Percentiles rank a stretch among this genome's conserved stretches.
Conservation (phyloP, 805 yeast genomes). For the Wickerhamomyces alni region DNA sequence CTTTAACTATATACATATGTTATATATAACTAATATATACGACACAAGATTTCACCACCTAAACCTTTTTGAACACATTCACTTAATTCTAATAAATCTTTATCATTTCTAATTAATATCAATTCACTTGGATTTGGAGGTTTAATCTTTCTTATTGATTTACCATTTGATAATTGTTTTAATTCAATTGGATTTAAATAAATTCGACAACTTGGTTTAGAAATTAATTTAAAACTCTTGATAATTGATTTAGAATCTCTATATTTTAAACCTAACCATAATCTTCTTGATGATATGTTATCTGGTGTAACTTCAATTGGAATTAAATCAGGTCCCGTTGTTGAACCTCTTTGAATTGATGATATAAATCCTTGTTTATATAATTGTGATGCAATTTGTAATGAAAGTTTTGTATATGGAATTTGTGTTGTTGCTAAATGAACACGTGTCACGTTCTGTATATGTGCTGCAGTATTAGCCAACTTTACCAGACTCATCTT, state of each 20-base stretch:
- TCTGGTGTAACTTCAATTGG: slow-evolving; percentile 81
- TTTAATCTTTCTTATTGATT: slow-evolving; percentile 63
- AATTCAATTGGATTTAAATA: slow-evolving; percentile 58
- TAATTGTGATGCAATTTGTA: slow-evolving; percentile 76
- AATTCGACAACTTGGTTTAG: slow-evolving; percentile 81
- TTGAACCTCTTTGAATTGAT: slow-evolving; percentile 78
- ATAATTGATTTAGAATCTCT: slow-evolving; percentile 75
- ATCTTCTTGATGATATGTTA: slow-evolving; percentile 75
- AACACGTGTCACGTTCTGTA: slow-evolving; percentile 82
- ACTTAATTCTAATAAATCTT: slow-evolving; percentile 61
- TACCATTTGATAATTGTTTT: slow-evolving; percentile 68
- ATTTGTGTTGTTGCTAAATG: slow-evolving; percentile 68
- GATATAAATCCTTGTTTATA: slow-evolving; percentile 89
- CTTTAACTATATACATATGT: slow-evolving; percentile 21
- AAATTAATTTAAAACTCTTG: slow-evolving; percentile 61
- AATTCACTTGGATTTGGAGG: slow-evolving; percentile 90
- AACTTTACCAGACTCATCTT: slow-evolving; percentile 86
- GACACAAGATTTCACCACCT: slow-evolving; percentile 77
- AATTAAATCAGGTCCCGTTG: slow-evolving; percentile 72
- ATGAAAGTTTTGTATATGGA: slow-evolving; percentile 77
- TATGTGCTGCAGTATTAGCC: slow-evolving; percentile 80
- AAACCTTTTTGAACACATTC: slow-evolving; percentile 76
- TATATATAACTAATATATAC: too few species aligned
- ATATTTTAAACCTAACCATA: slow-evolving; percentile 92
- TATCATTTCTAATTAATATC: slow-evolving; percentile 55